Conservation (phyloP, 805 yeast species). For the Lipomyces spencermartinsiae region DNA sequence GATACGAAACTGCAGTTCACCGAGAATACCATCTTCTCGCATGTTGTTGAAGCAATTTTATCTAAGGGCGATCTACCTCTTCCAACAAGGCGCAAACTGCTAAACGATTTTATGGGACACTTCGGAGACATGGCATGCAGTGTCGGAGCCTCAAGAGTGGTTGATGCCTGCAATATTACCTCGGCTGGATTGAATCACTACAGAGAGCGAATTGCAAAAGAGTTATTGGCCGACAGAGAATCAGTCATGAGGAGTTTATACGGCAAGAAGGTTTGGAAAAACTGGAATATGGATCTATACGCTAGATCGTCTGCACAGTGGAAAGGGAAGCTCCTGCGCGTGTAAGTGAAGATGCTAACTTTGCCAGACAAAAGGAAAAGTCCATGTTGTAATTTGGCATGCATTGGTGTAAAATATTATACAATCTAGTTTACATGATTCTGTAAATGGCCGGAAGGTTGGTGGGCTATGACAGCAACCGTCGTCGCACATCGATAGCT, state of each 20-base stretch:
- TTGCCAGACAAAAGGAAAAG: no score
- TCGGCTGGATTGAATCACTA: conserved; percentile 78
- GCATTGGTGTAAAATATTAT: not conserved
- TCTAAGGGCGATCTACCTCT: conserved; percentile 39
- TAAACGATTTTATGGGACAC: conserved; percentile 66
- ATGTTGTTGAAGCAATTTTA: conserved; percentile 62
- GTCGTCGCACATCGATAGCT: not conserved
- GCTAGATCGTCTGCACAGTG: conserved; percentile 29
- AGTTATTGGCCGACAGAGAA: conserved; percentile 58
- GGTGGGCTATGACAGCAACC: not conserved
- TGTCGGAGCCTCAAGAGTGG: conserved; percentile 89
- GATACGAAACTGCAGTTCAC: conserved; percentile 76
- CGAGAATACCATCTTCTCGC: conserved; percentile 88
- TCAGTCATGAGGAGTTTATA: conserved; percentile 84
- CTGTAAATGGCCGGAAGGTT: not conserved
- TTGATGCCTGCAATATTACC: conserved; percentile 83
- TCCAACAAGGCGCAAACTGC: conserved; percentile 56
- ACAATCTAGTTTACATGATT: conserved; percentile 3
- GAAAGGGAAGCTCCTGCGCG: conserved; percentile 12
- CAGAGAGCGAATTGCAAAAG: conserved; percentile 83
- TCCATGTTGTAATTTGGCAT: not conserved
- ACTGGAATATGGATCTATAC: conserved; percentile 88
- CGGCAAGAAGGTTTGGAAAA: conserved; percentile 93
- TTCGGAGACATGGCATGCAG: conserved; percentile 70
- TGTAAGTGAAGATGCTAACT: not conserved